These are phyloP conservation scores for Marchantia paleacea DNA, from an alignment of 225 moss, liverwort and hornwort species.

Conservation along the genomic window DNA sequence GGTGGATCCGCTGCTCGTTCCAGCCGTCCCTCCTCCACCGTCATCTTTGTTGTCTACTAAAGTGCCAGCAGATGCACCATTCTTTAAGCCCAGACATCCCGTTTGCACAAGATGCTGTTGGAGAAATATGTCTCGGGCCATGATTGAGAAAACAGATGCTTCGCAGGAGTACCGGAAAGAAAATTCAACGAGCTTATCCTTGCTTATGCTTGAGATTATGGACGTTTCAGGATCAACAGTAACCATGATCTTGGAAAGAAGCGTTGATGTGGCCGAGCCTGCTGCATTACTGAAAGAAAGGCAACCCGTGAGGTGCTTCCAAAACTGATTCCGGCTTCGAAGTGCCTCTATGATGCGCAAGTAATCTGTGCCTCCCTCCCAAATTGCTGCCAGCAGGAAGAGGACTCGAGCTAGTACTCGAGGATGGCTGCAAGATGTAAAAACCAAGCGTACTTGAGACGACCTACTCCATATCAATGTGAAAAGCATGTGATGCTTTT, in stretches of 20 bases:
- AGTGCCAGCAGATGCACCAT: constrained; percentile 20
- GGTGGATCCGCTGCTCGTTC: constrained; percentile 31
- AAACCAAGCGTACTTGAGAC: not conserved
- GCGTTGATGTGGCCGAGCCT: constrained; percentile 36
- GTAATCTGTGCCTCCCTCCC: constrained; percentile 93
- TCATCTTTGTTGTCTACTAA: constrained; percentile 16
- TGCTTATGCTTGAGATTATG: constrained; percentile 45
- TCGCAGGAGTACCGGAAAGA: constrained; percentile 78
- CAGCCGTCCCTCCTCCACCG: constrained; percentile 28
- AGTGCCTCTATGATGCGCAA: constrained; percentile 66
- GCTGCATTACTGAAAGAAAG: constrained; percentile 53
- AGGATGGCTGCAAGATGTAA: constrained; percentile 47
- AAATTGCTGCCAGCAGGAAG: constrained; percentile 73
- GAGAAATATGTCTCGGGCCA: constrained; percentile 88
- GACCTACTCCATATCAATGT: no score
- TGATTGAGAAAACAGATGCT: constrained; percentile 78
- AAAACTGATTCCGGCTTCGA: constrained; percentile 67
- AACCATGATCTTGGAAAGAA: constrained; percentile 32
- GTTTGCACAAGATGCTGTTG: constrained; percentile 68
- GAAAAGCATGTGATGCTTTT: no score
- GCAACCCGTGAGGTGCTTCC: constrained; percentile 65
- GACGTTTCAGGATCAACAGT: constrained; percentile 25
- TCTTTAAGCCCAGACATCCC: constrained; percentile 35
- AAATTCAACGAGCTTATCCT: constrained; percentile 56
- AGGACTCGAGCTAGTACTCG: constrained; percentile 70